These are phyloP conservation scores for Lentinula novae-zelandiae DNA, from an alignment of 1,284 basidiomycete species.

Conservation along the genomic window DNA sequence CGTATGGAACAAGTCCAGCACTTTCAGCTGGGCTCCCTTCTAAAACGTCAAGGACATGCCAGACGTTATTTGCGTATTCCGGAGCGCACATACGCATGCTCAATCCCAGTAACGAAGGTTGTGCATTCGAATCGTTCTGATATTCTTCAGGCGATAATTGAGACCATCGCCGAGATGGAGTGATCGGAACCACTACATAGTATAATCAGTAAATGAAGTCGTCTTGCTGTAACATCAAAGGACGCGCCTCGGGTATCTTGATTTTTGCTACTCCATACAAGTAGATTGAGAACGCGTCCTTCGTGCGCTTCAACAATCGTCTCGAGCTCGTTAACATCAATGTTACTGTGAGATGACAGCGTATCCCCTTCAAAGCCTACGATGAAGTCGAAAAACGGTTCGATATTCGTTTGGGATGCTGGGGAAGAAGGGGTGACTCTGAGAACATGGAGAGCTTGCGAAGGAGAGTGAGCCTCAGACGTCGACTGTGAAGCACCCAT, in stretches of 20 bases:
- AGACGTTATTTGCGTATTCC: slow-evolving; percentile 88
- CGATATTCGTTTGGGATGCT: slow-evolving; percentile 80
- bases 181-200: slow-evolving; percentile 72
- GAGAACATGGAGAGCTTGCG: slow-evolving; percentile 77
- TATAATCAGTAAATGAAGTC: slow-evolving; percentile 8
- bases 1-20: slow-evolving; percentile 82
- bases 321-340: slow-evolving; percentile 76
- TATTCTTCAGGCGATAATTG: slow-evolving; percentile 34
- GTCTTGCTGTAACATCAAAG: slow-evolving; percentile 6
- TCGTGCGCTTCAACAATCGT: slow-evolving; percentile 86
- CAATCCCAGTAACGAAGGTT: slow-evolving; percentile 85
- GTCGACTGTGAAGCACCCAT: slow-evolving; percentile 80
- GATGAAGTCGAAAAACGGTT: slow-evolving; percentile 97
- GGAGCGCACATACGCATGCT: slow-evolving; percentile 90
- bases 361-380: slow-evolving; percentile 82
- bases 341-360: slow-evolving; percentile 47
- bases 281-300: slow-evolving; percentile 71
- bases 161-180: slow-evolving; percentile 85
- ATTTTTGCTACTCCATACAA: slow-evolving; percentile 91
- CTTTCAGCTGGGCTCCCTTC: slow-evolving; percentile 94
- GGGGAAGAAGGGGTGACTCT: slow-evolving; percentile 87
- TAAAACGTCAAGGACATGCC: slow-evolving; percentile 96
- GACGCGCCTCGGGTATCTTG: slow-evolving; percentile 77
- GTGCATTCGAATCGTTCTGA: slow-evolving; percentile 33
- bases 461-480: slow-evolving; percentile 49